These are phyloP conservation scores for Suillus ampliporus DNA, from an alignment of 768 basidiomycete genomes.

Conservation along the genomic window DNA sequence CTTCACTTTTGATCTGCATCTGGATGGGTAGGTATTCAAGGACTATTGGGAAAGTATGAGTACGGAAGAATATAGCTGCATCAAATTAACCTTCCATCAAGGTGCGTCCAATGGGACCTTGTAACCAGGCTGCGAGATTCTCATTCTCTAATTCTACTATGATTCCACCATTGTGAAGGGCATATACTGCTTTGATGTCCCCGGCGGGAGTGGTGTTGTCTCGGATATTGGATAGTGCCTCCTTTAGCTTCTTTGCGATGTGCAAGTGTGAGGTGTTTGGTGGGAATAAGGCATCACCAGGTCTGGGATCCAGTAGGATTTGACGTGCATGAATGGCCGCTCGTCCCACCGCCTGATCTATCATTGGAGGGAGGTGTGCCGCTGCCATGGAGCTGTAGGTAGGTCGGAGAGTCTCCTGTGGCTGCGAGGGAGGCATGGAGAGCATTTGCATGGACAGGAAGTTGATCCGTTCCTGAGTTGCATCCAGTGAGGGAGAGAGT, in stretches of 20 bases:
- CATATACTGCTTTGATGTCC: neutral
- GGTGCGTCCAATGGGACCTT: slow-evolving; percentile 17
- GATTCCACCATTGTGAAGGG: slow-evolving; percentile 20
- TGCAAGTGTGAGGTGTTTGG: neutral
- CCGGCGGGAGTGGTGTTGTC: neutral
- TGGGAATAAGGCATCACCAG: neutral
- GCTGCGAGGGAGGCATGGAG: no score
- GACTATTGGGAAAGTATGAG: slow-evolving; percentile 14
- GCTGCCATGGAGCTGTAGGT: neutral
- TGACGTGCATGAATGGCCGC: neutral
- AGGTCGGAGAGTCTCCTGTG: no score
- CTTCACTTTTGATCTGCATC: slow-evolving; percentile 14
- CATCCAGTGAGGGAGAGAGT: no score
- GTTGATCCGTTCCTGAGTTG: no score
- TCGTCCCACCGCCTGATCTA: neutral
- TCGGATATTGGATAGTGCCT: neutral
- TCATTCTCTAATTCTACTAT: slow-evolving; percentile 19
- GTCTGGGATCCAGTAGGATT: slow-evolving; percentile 5
- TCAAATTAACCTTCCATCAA: slow-evolving; percentile 2
- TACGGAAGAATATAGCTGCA: slow-evolving; percentile 3
- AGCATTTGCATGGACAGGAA: no score
- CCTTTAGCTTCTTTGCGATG: neutral
- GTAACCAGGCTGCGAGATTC: neutral
- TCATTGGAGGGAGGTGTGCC: neutral
- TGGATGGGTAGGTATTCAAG: slow-evolving; percentile 29